Conservation (phyloP, 225 moss, liverwort and hornwort species). For the Rhytidiadelphus loreus region DNA sequence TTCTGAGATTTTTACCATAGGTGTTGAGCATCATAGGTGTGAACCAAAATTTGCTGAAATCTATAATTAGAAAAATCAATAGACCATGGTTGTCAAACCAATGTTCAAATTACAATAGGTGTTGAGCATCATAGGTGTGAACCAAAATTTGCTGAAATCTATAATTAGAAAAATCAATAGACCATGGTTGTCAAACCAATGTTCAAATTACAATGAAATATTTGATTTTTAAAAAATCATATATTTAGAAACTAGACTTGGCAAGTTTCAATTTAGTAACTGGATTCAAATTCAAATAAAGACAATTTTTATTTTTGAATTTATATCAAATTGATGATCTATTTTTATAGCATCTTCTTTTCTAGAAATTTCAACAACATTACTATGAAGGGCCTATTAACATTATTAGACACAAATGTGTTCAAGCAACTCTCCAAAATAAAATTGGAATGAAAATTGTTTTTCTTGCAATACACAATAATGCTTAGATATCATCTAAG, state of each 20-base stretch:
- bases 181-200: not conserved
- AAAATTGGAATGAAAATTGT: not conserved
- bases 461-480: no score
- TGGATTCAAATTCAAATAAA: not conserved
- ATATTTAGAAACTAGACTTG: not conserved
- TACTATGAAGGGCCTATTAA: not conserved
- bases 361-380: not conserved
- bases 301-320: not conserved
- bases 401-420: not conserved
- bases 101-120: no score
- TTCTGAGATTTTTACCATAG: not conserved
- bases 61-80: no score
- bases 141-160: not conserved
- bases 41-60: no score
- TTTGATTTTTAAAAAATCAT: no score
- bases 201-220: not conserved
- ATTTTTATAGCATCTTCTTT: not conserved
- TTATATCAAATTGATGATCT: not conserved
- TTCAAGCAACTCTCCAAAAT: not conserved
- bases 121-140: no score
- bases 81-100: no score
- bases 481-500: no score
- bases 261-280: accelerated
- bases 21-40: no score
- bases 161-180: not conserved